These are phyloP conservation scores for Boletus coccyginus DNA, from an alignment of 768 basidiomycete genomes.

Conservation along the genomic window DNA sequence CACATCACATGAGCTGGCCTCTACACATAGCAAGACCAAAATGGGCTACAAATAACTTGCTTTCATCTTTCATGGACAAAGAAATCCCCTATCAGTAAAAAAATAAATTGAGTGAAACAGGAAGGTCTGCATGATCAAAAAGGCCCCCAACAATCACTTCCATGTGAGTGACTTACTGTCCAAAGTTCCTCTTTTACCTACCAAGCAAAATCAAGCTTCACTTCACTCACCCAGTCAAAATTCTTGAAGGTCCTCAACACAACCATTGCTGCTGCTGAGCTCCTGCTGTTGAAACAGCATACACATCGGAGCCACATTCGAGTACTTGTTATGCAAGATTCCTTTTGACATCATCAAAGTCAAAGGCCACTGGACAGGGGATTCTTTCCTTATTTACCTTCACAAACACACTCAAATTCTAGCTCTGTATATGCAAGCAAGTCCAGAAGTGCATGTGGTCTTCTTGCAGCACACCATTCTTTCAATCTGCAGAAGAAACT, in stretches of 20 bases:
- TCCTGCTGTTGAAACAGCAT: background rate
- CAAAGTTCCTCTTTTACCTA: too few species aligned
- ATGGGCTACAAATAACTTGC: too few species aligned
- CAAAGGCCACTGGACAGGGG: background rate
- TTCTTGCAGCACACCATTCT: background rate
- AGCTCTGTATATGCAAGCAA: background rate
- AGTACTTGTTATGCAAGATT: background rate
- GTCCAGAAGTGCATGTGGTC: background rate
- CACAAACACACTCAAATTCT: background rate
- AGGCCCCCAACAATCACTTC: too few species aligned
- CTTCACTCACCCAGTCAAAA: background rate
- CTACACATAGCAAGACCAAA: too few species aligned
- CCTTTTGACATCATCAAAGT: background rate
- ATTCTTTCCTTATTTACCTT: background rate
- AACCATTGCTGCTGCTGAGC: background rate
- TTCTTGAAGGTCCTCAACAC: background rate
- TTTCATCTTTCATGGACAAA: too few species aligned
- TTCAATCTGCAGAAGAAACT: background rate
- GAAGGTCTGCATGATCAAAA: too few species aligned
- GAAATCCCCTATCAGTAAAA: too few species aligned
- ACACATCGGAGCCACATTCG: background rate
- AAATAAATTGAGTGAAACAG: too few species aligned
- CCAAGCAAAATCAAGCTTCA: background rate
- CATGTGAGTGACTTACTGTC: too few species aligned
- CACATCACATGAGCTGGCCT: too few species aligned